A percentile compares a stretch with the other conserved stretches of the same genome.
phyloP scores from a whole-genome alignment of 768 basidiomycete genomes.

The Lactifluus piperatus region DNA sequence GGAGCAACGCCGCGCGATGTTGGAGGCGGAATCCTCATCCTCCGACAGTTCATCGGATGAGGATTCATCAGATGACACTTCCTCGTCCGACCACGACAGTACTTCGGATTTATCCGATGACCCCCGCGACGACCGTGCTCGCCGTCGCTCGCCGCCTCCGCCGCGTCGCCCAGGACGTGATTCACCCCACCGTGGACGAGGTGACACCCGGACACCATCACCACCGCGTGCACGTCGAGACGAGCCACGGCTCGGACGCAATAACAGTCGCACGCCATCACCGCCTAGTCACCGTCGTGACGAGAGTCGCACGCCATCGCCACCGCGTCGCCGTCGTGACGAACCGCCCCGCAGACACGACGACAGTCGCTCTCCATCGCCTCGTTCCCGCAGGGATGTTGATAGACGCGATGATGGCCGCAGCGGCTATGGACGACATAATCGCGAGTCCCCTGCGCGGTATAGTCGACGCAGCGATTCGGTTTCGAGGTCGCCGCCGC shows the following conservation, averaged over 20 bases:
- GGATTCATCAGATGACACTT: slow-evolving; percentile 36
- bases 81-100: slow-evolving; percentile 32
- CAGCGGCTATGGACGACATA: slow-evolving; percentile 1
- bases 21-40: slow-evolving; percentile 54
- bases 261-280: background rate
- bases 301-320: slow-evolving; percentile 16
- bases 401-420: slow-evolving; percentile 1
- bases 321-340: background rate
- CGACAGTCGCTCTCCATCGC: slow-evolving; percentile 12
- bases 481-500: slow-evolving; percentile 11
- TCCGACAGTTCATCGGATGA: slow-evolving; percentile 32
- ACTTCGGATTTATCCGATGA: slow-evolving; percentile 32
- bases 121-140: slow-evolving; percentile 23
- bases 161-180: slow-evolving; percentile 23
- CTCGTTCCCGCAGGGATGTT: slow-evolving; percentile 7
- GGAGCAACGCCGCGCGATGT: slow-evolving; percentile 86
- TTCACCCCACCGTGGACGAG: slow-evolving; percentile 20
- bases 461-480: slow-evolving; percentile 16
- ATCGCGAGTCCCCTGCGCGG: slow-evolving; percentile 1
- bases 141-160: slow-evolving; percentile 29
- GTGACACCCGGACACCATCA: slow-evolving; percentile 18
- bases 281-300: background rate
- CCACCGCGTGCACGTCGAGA: slow-evolving; percentile 21
- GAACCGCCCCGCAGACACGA: slow-evolving; percentile 5
- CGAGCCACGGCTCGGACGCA: background rate